A percentile compares a stretch with the other conserved stretches of the same genome.
Conservation (phyloP, 2,329 filamentous ascomycete species). For the Leptographium wingfieldii region DNA sequence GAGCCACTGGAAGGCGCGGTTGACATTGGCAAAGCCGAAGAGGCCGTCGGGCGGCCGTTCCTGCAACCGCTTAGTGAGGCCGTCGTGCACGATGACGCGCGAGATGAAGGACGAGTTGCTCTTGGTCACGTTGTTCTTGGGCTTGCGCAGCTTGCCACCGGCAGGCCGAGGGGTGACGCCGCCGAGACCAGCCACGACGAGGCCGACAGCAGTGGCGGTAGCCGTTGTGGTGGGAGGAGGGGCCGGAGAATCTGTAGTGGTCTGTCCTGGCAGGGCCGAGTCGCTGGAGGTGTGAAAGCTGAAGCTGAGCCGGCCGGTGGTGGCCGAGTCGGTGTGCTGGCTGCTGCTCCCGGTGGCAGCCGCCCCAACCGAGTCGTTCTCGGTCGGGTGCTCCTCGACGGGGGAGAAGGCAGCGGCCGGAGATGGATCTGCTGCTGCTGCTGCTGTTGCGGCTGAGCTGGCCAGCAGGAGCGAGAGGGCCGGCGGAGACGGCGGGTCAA, state of each 20-base stretch:
- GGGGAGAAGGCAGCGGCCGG: slow-evolving; percentile 1
- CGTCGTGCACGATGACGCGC: slow-evolving; percentile 84
- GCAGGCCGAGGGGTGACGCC: slow-evolving; percentile 51
- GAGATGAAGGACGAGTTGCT: slow-evolving; percentile 98
- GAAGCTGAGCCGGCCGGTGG: slow-evolving; percentile 10
- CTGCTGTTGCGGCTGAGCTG: slow-evolving; percentile 24
- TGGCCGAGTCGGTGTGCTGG: slow-evolving; percentile 5
- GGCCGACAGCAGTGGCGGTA: slow-evolving; percentile 35
- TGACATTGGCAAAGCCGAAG: slow-evolving; percentile 91
- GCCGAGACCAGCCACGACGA: slow-evolving; percentile 59
- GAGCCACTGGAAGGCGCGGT: slow-evolving; percentile 91
- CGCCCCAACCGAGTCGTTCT: slow-evolving; percentile 7
- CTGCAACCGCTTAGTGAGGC: slow-evolving; percentile 60
- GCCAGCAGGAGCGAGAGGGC: slow-evolving; percentile 39
- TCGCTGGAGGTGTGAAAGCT: slow-evolving; percentile 8
- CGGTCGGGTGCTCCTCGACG: slow-evolving; percentile 9
- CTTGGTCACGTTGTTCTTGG: slow-evolving; percentile 97
- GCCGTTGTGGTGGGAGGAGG: slow-evolving; percentile 22
- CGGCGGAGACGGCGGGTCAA: slow-evolving; percentile 42
- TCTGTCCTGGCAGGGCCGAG: not conserved
- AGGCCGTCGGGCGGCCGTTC: slow-evolving; percentile 69
- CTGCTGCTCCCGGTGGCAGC: not conserved
- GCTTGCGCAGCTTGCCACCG: slow-evolving; percentile 67
- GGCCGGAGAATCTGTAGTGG: not conserved
- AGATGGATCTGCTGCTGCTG: slow-evolving; percentile 14